phyloP scores from a whole-genome alignment of 495 filamentous ascomycete genomes.

The Chlorociboria aeruginascens region DNA sequence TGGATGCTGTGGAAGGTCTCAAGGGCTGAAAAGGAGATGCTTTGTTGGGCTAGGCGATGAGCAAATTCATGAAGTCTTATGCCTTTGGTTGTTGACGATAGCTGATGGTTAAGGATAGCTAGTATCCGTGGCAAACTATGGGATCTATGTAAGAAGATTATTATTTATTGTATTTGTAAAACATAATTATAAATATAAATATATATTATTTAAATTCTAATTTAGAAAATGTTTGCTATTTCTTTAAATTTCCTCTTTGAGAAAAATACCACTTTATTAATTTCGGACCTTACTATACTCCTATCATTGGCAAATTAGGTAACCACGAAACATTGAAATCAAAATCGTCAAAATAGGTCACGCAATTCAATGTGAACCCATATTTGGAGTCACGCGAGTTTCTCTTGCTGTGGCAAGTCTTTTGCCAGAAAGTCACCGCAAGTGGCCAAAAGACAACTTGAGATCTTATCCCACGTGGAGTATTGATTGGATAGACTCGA shows the following conservation, averaged over 20 bases:
- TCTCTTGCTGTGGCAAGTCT: not conserved
- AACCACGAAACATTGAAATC: not conserved
- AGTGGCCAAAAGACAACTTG: not conserved
- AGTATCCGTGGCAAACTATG: no score
- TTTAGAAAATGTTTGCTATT: not conserved
- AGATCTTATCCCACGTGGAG: conserved; percentile 5
- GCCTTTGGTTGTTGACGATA: no score
- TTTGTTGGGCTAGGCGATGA: no score
- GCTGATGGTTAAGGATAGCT: no score
- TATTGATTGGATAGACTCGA: conserved; percentile 6
- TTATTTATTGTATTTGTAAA: no score
- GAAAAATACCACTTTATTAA: no score
- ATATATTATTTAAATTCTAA: not conserved
- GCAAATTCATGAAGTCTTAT: no score
- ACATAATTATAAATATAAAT: not conserved
- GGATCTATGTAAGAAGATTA: no score
- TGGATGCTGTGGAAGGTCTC: conserved; percentile 45
- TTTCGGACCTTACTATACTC: no score
- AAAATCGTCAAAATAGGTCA: not conserved
- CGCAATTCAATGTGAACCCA: not conserved
- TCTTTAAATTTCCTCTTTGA: no score
- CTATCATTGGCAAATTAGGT: no score
- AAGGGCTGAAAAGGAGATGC: no score
- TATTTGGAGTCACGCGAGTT: not conserved
- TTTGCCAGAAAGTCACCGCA: not conserved